phyloP scores from a whole-genome alignment of 1,284 basidiomycete species.

The Trametes sp. region DNA sequence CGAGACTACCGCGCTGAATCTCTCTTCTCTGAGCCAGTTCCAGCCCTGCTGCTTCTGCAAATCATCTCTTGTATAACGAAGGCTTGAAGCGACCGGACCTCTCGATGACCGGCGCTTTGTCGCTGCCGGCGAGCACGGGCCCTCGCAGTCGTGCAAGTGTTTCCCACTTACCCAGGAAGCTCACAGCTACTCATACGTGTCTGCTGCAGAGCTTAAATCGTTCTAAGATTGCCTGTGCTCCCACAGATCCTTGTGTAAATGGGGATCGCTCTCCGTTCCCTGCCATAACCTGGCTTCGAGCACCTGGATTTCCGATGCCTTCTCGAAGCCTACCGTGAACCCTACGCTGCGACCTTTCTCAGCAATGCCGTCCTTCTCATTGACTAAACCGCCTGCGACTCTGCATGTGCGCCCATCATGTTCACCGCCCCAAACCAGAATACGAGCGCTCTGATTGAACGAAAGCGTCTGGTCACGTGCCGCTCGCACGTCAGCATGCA shows the following conservation, averaged over 20 bases:
- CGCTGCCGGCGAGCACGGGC: too few species aligned
- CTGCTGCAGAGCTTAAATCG: not conserved
- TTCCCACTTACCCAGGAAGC: not conserved
- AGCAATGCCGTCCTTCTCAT: slow-evolving; percentile 12
- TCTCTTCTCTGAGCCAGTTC: too few species aligned
- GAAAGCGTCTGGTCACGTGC: slow-evolving; percentile 24
- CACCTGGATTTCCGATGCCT: slow-evolving; percentile 2
- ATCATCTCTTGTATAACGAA: too few species aligned
- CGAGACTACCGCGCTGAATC: too few species aligned
- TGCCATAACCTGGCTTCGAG: not conserved
- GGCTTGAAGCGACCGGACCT: too few species aligned
- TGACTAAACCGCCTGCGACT: slow-evolving; percentile 7
- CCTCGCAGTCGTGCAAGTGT: too few species aligned
- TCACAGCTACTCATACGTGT: not conserved
- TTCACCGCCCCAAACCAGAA: slow-evolving; percentile 24
- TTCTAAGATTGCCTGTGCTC: slow-evolving; percentile 1
- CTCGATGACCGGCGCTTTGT: too few species aligned
- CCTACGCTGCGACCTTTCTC: slow-evolving; percentile 1
- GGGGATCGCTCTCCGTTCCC: not conserved
- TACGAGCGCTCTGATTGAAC: slow-evolving; percentile 23
- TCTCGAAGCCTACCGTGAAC: not conserved
- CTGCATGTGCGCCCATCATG: slow-evolving; percentile 22
- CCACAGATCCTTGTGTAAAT: slow-evolving; percentile 27
- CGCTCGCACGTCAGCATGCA: slow-evolving; percentile 30
- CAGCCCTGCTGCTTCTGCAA: too few species aligned